A percentile compares a stretch with the other conserved stretches of the same genome.
Conservation (phyloP, 257 asterid genomes). For the Nicotiana paniculata region DNA sequence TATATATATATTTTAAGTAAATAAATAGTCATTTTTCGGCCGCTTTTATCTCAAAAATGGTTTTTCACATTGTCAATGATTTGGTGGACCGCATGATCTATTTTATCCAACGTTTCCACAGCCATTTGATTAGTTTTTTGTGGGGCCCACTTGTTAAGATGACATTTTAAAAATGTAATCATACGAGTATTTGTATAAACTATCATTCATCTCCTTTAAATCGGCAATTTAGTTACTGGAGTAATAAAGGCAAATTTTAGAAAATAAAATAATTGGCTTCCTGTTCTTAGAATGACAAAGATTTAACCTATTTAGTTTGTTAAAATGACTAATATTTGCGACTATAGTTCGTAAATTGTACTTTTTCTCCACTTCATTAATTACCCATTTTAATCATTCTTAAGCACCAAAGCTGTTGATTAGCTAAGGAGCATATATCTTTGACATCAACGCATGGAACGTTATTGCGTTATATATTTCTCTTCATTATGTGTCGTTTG, state of each 20-base stretch:
- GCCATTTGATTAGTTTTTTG: constrained; percentile 16
- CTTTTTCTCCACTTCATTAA: not conserved
- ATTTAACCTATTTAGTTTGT: not conserved
- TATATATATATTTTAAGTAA: not conserved
- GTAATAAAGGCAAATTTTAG: too few relatives aligned
- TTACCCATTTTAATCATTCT: constrained; percentile 18
- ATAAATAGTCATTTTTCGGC: constrained; percentile 28
- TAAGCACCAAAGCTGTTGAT: constrained; percentile 20
- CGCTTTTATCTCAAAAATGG: constrained; percentile 7
- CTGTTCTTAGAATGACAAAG: too few relatives aligned
- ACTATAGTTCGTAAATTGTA: too few relatives aligned
- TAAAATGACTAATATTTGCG: not conserved
- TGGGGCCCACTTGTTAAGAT: constrained; percentile 26
- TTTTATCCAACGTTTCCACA: constrained; percentile 29
- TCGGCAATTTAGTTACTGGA: too few relatives aligned
- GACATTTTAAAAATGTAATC: too few relatives aligned
- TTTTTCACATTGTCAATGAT: constrained; percentile 19
- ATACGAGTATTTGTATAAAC: too few relatives aligned
- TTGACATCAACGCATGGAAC: not conserved
- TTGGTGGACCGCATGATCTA: constrained; percentile 44
- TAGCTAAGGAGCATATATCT: constrained; percentile 20
- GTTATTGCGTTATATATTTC: not conserved
- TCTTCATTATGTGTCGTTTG: not conserved
- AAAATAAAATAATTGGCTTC: too few relatives aligned
- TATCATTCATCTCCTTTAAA: too few relatives aligned